Base-by-base conservation (phyloP, 768 basidiomycete species). In the Pholiota molesta region DNA sequence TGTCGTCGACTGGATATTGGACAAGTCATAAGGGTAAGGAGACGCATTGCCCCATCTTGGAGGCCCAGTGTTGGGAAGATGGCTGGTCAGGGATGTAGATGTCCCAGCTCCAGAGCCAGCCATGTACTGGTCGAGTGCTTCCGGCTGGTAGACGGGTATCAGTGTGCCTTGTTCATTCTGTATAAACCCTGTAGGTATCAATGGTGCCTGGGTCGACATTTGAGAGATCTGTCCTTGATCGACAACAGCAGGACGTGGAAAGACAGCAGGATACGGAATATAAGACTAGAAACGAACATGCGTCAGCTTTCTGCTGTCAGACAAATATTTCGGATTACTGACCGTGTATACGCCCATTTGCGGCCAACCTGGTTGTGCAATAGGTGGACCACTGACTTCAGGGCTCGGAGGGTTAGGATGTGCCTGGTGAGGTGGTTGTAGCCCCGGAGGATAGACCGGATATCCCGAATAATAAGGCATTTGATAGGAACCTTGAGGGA, bases 91-190 rank as follows among this genome's bases (percentile, higher is more conserved):
- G 44, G 74, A 60, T 11, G 69, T 58, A 11, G 76, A 63, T 11
- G 67, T 63, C 14, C 57, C 60, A 28, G 47, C 47, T 13, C 78
- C 78, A 60, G 72, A 74, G 53, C 78, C 75, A 23, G 86, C 71
- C 84, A 91, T 86, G 66, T 91, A 91, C 57, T 85, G 84, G 64
- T 89, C 83, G 28, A 91, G 79, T 1, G 86, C 89, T 51, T 91
- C 90, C 3, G 86, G 86, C 26, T 82, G 83, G 69, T 92, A 91
- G 33, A 90, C 81, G 23, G 90, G 83, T 44, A 90, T 83, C 29
- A 91, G 78, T n/a, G 84, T 84, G 5, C 90, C 89, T 55, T 88
- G 86, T 59, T 90, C 87, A 58, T 86, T 86, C 62, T 90, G 88
- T 57, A 89, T 83, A 68, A 91, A 92, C 1, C 88, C 87, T 0